These are phyloP conservation scores for Viola odorata DNA, from an alignment of 345 rosid genomes.

Conservation along the genomic window DNA sequence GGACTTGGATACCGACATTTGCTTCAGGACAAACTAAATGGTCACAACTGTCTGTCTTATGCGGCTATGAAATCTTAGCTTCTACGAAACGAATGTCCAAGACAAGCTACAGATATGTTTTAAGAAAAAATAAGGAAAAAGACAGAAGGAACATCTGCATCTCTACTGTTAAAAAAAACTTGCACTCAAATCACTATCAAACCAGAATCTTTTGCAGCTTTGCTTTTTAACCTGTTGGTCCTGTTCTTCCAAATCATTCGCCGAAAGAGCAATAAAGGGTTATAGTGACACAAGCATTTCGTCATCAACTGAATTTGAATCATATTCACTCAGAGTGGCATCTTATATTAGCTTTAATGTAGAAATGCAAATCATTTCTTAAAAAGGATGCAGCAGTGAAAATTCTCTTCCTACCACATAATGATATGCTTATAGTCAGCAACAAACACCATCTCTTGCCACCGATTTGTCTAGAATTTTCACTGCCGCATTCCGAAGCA, in stretches of 20 bases:
- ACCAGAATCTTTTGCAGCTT: not conserved
- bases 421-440: too few species aligned
- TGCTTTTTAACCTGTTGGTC: slow-evolving; percentile 11
- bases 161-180: not conserved
- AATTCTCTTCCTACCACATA: not conserved
- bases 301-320: not conserved
- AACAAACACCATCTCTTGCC: too few species aligned
- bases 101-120: not conserved
- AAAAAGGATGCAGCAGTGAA: not conserved
- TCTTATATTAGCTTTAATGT: slow-evolving; percentile 12
- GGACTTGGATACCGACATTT: too few species aligned
- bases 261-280: not conserved
- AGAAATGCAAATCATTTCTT: slow-evolving; percentile 14
- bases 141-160: not conserved
- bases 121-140: slow-evolving; percentile 4
- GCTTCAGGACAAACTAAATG: too few species aligned
- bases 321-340: slow-evolving; percentile 17
- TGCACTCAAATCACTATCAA: slow-evolving; percentile 5
- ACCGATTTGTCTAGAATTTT: too few species aligned
- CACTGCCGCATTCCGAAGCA: too few species aligned
- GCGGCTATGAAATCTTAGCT: not conserved
- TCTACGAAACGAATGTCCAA: not conserved
- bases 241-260: slow-evolving; percentile 1
- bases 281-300: not conserved
- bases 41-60: too few species aligned